These are phyloP conservation scores for Mucor circinelloides DNA, from an alignment of 371 early-diverging fungal genomes.

Conservation along the genomic window DNA sequence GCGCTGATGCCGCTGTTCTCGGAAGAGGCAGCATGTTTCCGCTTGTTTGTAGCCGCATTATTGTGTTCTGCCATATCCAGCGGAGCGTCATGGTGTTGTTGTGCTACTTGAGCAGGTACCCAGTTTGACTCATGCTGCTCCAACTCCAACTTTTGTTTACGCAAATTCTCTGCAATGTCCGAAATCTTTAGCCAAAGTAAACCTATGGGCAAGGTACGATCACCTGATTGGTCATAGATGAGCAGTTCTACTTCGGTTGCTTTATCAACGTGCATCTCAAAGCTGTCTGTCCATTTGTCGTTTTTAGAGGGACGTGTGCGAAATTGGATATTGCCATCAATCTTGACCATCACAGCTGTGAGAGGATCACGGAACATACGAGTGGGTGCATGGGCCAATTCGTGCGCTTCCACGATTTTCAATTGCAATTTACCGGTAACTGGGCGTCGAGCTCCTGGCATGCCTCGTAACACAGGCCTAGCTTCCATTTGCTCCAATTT, in stretches of 20 bases:
- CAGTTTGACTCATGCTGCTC: conserved; percentile 49
- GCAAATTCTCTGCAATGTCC: conserved; percentile 75
- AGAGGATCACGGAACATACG: conserved; percentile 60
- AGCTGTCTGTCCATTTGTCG: conserved; percentile 76
- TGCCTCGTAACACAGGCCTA: conserved; percentile 14
- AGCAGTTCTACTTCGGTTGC: conserved; percentile 88
- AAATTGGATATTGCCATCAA: conserved; percentile 79
- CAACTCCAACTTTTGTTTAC: conserved; percentile 60
- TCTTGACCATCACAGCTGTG: conserved; percentile 73
- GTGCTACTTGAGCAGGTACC: conserved; percentile 42
- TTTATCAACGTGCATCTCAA: conserved; percentile 81
- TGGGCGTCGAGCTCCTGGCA: conserved; percentile 66
- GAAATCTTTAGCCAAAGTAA: conserved; percentile 80
- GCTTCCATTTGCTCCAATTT: conserved; percentile 1
- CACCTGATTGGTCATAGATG: conserved; percentile 72
- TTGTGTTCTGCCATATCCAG: neutral
- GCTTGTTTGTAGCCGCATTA: neutral
- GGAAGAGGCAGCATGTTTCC: conserved; percentile 9
- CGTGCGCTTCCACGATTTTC: conserved; percentile 64
- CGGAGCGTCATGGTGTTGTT: conserved; percentile 20
- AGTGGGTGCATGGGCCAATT: conserved; percentile 70
- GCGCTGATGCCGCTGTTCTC: conserved; percentile 54
- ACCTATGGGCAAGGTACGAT: conserved; percentile 67
- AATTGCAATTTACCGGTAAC: conserved; percentile 72
- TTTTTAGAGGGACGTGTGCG: conserved; percentile 67